Evolutionary conservation across 2,329 filamentous ascomycete genomes (phyloP), one percentile per base, ranked within the genome.

Genomic region (Colletotrichum cereale): DNA sequence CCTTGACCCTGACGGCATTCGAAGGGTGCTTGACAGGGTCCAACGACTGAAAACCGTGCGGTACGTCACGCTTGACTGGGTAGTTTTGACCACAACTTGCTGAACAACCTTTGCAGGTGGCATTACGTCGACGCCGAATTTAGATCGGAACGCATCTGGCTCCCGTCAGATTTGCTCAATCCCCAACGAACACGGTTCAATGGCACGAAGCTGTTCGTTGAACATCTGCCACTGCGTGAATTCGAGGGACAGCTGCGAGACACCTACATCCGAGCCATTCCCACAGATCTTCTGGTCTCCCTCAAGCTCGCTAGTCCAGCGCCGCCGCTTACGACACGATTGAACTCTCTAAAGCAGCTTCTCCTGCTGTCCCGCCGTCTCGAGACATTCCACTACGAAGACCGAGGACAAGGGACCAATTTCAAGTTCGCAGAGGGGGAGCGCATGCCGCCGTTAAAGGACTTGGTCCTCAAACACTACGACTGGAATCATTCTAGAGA

Each of bases 381-480:
- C 2, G 77, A 81, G 72, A 80, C 76, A 0, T 78, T 87, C n/a
- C 79, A 82, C 63, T 85, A 85, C 73, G 76, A 81, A 38, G 84
- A 85, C 64, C 76, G 82, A 14, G 84, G 84, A 1, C 83, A 85
- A 65, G 84, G 85, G 4, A 84, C 82, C 18, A 81, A 78, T 55
- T 86, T 87, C 73, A 71, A 71, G 2, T 86, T 87, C 40, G 48
- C 64, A 0, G 72, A 71, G 0, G 77, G 75, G 24, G 85, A 87
- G 66, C 79, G 82, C 14, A 75, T 87, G 31, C 85, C 86, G 1
- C 76, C 85, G 0, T 75, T 87, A 6, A 75, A 74, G 26, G 80
- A 84, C 10, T 77, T 87, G 4, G 77, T 75, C 1, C 76, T 88
- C 47, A 81, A 80, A 60, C 86, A 83, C 2, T 87, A 88, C 73